Evolutionary conservation across 768 basidiomycete genomes (phyloP), one percentile per base, ranked within the genome.

Genomic region (Saitozyma sp.): DNA sequence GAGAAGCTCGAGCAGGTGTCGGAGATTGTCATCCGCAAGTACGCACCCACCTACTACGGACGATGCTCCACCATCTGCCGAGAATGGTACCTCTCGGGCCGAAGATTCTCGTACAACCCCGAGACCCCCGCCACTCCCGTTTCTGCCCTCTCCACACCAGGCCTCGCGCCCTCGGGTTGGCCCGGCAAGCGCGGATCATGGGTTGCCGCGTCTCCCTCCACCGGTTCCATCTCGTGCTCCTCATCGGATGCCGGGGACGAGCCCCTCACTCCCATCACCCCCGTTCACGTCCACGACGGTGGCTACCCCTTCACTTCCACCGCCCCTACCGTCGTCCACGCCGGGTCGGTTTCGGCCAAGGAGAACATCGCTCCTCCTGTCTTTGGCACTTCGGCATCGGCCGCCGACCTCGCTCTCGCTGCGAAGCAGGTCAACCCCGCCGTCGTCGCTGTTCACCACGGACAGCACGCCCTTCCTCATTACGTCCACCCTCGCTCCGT

Each of bases 11-110:
- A 93, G 73, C 89, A 91, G 67, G 85, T 99, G 40, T 97, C 95
- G 11, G 90, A 95, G 79, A 93, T 90, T n/a, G 83, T 97, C 74
- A 87, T 97, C 77, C 92, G 94, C 83, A 99, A 99, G 83, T 97
- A 99, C 82, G 94, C 94, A 6, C 93, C 91, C 71, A 88, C 89
- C 49, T 96, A 94, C 82, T 98, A 95, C 82, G 92, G 91, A 54
- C 94, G 93, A 81, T 92, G 93, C 0, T 93, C 95, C 20, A 92
- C 89, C 20, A 87, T 91, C 76, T 91, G 92, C 64, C 88, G 93
- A 42, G 91, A 97, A 78, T 92, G 87, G 81, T 99, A 98, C 78
- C 87, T 97, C 54, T 86, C 90, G 74, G 94, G 93, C 65, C 70
- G 76, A 39, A 69, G 75, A 56, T 79, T 65, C 63, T 62, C 68